A percentile compares a stretch with the other conserved stretches of the same genome.
Conservation (phyloP, 1,284 basidiomycete species). For the Tylopilus sp. region DNA sequence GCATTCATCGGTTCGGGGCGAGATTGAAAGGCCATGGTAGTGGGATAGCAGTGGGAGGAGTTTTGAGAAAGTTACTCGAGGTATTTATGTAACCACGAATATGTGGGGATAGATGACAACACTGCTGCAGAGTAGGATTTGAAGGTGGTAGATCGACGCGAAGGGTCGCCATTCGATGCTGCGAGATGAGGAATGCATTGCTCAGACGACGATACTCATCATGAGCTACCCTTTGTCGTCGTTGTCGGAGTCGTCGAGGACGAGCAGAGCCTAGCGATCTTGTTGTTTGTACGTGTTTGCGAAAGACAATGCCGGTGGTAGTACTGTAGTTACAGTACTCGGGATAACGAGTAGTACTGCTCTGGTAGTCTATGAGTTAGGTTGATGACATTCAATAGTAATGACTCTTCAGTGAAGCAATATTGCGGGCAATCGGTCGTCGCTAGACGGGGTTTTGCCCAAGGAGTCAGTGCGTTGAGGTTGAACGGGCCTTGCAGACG, state of each 20-base stretch:
- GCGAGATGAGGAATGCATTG: slow-evolving; percentile 1
- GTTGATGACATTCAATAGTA: no score
- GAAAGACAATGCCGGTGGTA: no score
- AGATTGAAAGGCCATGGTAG: slow-evolving; percentile 30
- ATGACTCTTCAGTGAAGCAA: no score
- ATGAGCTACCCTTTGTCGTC: slow-evolving; percentile 7
- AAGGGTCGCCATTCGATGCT: slow-evolving; percentile 14
- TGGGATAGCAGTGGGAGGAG: neutral
- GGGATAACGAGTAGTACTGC: no score
- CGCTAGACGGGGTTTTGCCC: no score
- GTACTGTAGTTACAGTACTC: no score
- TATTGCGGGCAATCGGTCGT: no score
- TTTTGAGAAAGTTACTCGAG: slow-evolving; percentile 1
- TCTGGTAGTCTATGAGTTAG: no score
- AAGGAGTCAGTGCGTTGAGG: no score
- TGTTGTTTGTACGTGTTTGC: slow-evolving; percentile 21
- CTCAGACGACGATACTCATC: slow-evolving; percentile 21
- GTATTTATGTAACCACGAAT: slow-evolving; percentile 14
- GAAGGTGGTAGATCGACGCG: slow-evolving; percentile 2
- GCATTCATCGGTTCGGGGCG: slow-evolving; percentile 72
- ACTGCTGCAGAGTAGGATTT: neutral
- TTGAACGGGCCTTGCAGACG: no score
- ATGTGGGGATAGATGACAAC: slow-evolving; percentile 1
- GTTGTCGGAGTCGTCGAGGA: slow-evolving; percentile 1
- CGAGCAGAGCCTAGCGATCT: neutral